Base-by-base conservation (phyloP, 2,329 filamentous ascomycete genomes). In the Pseudogymnoascus sp. region DNA sequence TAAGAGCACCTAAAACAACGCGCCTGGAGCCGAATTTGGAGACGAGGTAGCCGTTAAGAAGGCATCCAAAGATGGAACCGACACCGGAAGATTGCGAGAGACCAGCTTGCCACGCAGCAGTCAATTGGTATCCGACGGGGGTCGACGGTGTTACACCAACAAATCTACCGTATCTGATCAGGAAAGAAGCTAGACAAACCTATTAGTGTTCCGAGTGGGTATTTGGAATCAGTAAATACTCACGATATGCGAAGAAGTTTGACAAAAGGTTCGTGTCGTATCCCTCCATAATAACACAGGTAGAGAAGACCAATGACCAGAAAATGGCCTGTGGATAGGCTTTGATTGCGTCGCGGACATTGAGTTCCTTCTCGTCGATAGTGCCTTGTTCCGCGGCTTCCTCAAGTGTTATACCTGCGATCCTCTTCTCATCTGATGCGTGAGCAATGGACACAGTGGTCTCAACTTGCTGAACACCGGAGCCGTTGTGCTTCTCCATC, bases 211-310 rank as follows among this genome's bases (percentile, higher is more conserved):
- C 65, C 59, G 23, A 14, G 23, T 12, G 14, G 37, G 37, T 40
- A 40, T 40, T 61, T 28, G 16, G 56, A 21, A 23, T 28, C 25
- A 25, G 28, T 40, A 38, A 23, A 61, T 42, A 42, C 11, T 40
- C 16, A 42, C 23, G 76, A 68, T 5, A 77, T 69, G 0, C 77
- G 77, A 1, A 78, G 38, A 94, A 92, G 75, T 92, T 92, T 77
- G 88, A 90, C 70, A 94, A 84, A 62, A 95, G 78, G 69, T 84
- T 87, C 65, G 92, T 81, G 70, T 95, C 90, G 76, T 91, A 93
- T 42, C 89, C 90, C 75, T 94, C 91, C 91, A 95, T 96, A 69
- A 85, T 85, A 71, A 95, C 92, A 71, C 88, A 91, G 0, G 89
- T 92, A 11, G 89, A 92, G 74, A 95, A 92, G 65, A 94, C 79